Base-by-base conservation (phyloP, 1,139 yeast genomes). In the Sugiyamaella pinicola region DNA sequence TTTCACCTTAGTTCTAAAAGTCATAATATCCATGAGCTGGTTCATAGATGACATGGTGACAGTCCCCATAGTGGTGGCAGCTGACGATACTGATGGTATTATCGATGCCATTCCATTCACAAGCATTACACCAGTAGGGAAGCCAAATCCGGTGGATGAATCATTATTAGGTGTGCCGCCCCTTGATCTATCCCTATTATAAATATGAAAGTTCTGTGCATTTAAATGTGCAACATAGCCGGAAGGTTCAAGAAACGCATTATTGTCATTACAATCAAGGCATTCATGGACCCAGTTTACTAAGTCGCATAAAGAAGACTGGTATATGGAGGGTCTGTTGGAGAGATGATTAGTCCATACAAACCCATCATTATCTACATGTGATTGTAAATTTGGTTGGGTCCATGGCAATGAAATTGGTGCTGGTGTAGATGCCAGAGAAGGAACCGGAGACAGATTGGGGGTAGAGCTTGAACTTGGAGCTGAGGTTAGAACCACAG, bases 231-330 rank as follows among this genome's bases (percentile, higher is more conserved):
- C 62, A 5, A 63, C 64, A 51, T 61, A 64, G 31, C 68, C 68
- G 5, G 66, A 58, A 1, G 62, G 59, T 34, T 66, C 68, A 9
- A 58, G 39, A 38, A 58, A 65, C 6, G 67, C 58, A 8, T 58
- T 52, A 28, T 58, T 61, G 39, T 62, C 61, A 35, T 57, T 54
- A 42, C 63, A 57, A 3, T 49, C 40, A 19, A 60, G 60, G 48
- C 69, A 66, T 38, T 64, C 68, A 4, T 51, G 40, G 5, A 62
- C 56, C 69, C 69, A 66, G 10, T 58, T 56, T 1, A 58, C 57
- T 15, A 65, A 28, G 41, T 66, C 69, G 10, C 62, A 55, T 0
- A 61, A 34, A 2, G 64, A 58, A 6, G 51, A 57, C 10, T 48
- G 35, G 28, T 53, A 49, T 3, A 61, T 33, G 19, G 38, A 33